A percentile compares a stretch with the other conserved stretches of the same genome.
phyloP scores from a whole-genome alignment of 2,329 filamentous ascomycete genomes.

The Penicillium freii region DNA sequence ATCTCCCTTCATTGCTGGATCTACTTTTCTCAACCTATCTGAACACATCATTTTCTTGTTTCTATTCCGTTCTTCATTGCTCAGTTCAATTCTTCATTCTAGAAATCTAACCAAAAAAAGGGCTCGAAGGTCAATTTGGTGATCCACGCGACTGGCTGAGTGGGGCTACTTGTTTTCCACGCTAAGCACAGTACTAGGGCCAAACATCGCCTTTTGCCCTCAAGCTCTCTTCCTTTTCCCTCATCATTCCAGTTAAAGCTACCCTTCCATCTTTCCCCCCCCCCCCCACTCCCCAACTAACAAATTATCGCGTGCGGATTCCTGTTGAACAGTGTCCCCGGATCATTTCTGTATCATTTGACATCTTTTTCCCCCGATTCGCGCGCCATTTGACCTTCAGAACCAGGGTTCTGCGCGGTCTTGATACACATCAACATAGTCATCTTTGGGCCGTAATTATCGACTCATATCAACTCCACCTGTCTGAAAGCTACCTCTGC shows the following conservation, averaged over 20 bases:
- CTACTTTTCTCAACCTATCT: constrained; percentile 11
- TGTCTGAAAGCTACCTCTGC: constrained; percentile 16
- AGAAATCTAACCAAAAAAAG: neutral
- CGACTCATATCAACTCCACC: constrained; percentile 23
- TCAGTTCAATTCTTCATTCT: constrained; percentile 1
- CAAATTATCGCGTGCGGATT: constrained; percentile 15
- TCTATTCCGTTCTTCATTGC: constrained; percentile 4
- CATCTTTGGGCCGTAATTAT: constrained; percentile 21
- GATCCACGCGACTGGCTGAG: constrained; percentile 36
- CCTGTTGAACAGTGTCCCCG: constrained; percentile 13
- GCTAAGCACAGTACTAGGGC: constrained; percentile 39
- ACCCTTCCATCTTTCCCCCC: constrained; percentile 18
- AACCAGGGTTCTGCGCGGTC: constrained; percentile 25
- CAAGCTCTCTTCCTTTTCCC: constrained; percentile 36
- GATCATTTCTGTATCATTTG: constrained; percentile 17
- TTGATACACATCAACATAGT: constrained; percentile 30
- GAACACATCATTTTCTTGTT: constrained; percentile 9
- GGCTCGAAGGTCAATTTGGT: constrained; percentile 16
- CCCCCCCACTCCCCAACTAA: constrained; percentile 15
- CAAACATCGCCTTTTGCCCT: constrained; percentile 44
- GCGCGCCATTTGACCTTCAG: constrained; percentile 20
- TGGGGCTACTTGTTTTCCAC: constrained; percentile 42
- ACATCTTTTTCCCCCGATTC: constrained; percentile 14
- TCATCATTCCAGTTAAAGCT: constrained; percentile 31
- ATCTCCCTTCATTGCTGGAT: constrained; percentile 28